Percentiles rank a stretch among this genome's conserved stretches.
phyloP scores from a whole-genome alignment of 768 basidiomycete genomes.

The Hericium rajendrae region DNA sequence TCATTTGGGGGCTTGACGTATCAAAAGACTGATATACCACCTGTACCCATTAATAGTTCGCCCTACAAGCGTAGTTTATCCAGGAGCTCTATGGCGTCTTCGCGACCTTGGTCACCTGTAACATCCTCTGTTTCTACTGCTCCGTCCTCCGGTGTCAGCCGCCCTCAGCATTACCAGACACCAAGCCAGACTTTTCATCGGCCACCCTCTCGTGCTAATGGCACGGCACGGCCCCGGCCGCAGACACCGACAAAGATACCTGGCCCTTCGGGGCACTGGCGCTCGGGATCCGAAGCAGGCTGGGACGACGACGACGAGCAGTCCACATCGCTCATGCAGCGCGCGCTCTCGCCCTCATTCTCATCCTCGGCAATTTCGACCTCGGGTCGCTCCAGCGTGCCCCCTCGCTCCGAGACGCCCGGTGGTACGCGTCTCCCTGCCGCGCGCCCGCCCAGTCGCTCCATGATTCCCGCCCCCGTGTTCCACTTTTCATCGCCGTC shows the following conservation, averaged over 20 bases:
- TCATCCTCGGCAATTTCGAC: slow-evolving; percentile 14
- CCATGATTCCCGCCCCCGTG: slow-evolving; percentile 74
- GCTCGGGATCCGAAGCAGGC: slow-evolving; percentile 36
- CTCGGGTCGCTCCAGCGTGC: too few species aligned
- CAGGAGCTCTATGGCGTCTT: slow-evolving; percentile 14
- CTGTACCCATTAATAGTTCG: slow-evolving; percentile 1
- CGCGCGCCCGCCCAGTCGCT: slow-evolving; percentile 70
- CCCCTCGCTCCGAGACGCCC: slow-evolving; percentile 29
- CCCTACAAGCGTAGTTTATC: slow-evolving; percentile 12
- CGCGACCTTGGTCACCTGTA: slow-evolving; percentile 14
- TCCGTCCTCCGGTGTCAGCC: slow-evolving; percentile 21
- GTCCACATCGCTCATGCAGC: slow-evolving; percentile 37
- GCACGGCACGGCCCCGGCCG: slow-evolving; percentile 59
- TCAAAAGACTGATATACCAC: slow-evolving; percentile 5
- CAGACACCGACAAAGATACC: slow-evolving; percentile 79
- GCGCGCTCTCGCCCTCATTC: slow-evolving; percentile 56
- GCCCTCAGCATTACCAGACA: slow-evolving; percentile 44
- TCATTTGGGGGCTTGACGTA: slow-evolving; percentile 31
- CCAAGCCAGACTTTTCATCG: slow-evolving; percentile 22
- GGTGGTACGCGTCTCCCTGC: slow-evolving; percentile 37
- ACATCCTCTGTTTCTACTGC: slow-evolving; percentile 13
- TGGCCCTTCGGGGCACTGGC: slow-evolving; percentile 38
- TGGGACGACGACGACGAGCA: slow-evolving; percentile 37
- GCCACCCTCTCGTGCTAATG: slow-evolving; percentile 41
- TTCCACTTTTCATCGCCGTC: slow-evolving; percentile 62